Percentiles rank a stretch among this genome's conserved stretches.
Conservation (phyloP, 352 stramenopile species). For the Phytopythium montanum region DNA sequence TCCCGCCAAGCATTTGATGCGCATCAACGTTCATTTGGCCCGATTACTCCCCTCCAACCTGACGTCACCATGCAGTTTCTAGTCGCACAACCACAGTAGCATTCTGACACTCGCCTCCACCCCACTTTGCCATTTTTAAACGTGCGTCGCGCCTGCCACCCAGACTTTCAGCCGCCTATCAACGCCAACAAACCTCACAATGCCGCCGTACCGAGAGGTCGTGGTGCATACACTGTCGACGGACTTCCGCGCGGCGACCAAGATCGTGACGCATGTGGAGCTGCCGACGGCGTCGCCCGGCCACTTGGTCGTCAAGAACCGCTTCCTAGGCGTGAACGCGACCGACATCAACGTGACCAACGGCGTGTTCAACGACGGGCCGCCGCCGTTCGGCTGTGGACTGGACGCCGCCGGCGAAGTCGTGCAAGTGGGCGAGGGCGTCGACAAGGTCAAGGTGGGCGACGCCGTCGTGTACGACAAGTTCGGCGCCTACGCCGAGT, state of each 20-base stretch:
- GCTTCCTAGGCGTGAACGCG: slow-evolving; percentile 42
- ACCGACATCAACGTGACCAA: slow-evolving; percentile 59
- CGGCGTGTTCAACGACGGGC: slow-evolving; percentile 19
- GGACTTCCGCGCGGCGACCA: slow-evolving; percentile 40
- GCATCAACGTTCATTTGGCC: neutral
- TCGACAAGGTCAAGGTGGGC: slow-evolving; percentile 31
- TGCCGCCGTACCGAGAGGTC: slow-evolving; percentile 26
- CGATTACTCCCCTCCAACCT: too few relatives aligned
- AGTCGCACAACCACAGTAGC: neutral
- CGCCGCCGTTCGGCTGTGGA: slow-evolving; percentile 21
- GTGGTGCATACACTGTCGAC: slow-evolving; percentile 36
- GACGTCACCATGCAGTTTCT: neutral
- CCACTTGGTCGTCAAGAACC: slow-evolving; percentile 37
- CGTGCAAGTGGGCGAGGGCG: slow-evolving; percentile 28
- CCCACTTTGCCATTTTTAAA: too few relatives aligned
- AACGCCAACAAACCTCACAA: too few relatives aligned
- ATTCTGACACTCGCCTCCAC: too few relatives aligned
- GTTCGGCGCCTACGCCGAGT: slow-evolving; percentile 51
- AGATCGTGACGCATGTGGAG: slow-evolving; percentile 30
- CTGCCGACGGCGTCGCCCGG: slow-evolving; percentile 22
- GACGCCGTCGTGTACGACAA: slow-evolving; percentile 40
- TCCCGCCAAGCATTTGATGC: neutral
- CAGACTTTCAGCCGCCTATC: neutral
- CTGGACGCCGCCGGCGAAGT: slow-evolving; percentile 40
- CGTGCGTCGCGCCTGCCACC: too few relatives aligned